Conservation (phyloP, 805 yeast genomes). For the Metahyphopichia silvanorum region DNA sequence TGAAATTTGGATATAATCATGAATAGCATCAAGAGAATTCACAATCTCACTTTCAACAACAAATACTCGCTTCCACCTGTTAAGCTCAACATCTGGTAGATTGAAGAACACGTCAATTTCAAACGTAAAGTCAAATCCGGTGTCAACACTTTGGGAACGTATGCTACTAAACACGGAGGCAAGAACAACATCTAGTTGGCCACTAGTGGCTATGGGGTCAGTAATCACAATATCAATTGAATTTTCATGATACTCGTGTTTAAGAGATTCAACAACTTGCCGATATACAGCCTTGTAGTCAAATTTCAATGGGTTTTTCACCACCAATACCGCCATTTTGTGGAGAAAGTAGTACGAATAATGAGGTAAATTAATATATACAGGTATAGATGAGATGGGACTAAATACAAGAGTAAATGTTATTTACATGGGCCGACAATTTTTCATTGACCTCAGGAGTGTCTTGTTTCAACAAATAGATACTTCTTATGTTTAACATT, state of each 20-base stretch:
- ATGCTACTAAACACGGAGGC: conserved; percentile 24
- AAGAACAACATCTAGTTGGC: conserved; percentile 24
- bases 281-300: conserved; percentile 10
- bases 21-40: too few relatives aligned
- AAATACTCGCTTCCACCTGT: not conserved
- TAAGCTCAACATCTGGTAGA: not conserved
- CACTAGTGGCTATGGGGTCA: conserved; percentile 14
- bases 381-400: not conserved
- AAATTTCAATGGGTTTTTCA: conserved; percentile 10
- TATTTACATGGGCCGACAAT: conserved; percentile 7
- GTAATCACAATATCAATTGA: conserved; percentile 23
- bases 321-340: too few relatives aligned
- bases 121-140: conserved; percentile 22
- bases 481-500: conserved; percentile 13
- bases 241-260: not conserved
- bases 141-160: conserved; percentile 15
- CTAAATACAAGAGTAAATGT: conserved; percentile 6
- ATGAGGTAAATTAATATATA: conserved; percentile 2
- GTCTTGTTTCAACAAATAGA: conserved; percentile 11
- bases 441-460: conserved; percentile 11
- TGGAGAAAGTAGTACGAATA: too few relatives aligned
- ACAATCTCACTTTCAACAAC: not conserved
- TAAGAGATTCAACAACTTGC: conserved; percentile 3
- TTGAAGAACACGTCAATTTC: conserved; percentile 29
- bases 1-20: too few relatives aligned